Evolutionary conservation across 2,329 filamentous ascomycete genomes (phyloP).

Genomic region (Phialophora expanda): DNA sequence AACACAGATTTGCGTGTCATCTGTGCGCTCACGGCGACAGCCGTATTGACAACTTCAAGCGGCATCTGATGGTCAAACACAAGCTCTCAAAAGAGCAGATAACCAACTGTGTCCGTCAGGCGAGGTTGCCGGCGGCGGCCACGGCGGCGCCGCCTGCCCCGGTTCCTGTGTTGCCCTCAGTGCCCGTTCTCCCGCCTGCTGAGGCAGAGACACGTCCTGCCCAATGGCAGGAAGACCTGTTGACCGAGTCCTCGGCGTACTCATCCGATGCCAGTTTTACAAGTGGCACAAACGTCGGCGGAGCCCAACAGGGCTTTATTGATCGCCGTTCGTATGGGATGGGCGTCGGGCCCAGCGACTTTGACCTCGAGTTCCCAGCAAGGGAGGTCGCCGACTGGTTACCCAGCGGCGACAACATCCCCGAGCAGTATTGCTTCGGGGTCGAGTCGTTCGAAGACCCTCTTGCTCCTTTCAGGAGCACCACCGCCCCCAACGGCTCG

Average conservation of each 20-base stretch:
- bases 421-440: neutral
- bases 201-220: neutral
- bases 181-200: neutral
- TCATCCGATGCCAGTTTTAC: neutral
- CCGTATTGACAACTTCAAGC: constrained; percentile 19
- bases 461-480: neutral
- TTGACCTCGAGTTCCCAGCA: neutral
- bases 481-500: neutral
- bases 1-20: neutral
- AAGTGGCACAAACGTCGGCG: neutral
- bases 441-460: neutral
- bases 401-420: neutral
- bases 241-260: neutral
- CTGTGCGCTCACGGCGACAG: neutral
- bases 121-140: neutral
- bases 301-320: neutral
- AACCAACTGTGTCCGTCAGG: neutral
- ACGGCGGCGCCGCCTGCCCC: neutral
- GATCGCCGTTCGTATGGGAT: neutral
- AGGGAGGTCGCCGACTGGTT: neutral
- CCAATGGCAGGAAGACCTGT: neutral
- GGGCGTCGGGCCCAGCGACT: neutral
- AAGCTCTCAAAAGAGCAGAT: neutral
- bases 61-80: constrained; percentile 1
- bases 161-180: neutral